Evolutionary conservation across 2,329 filamentous ascomycete species (phyloP).

Genomic region (Coniosporium tulheliwenetii): DNA sequence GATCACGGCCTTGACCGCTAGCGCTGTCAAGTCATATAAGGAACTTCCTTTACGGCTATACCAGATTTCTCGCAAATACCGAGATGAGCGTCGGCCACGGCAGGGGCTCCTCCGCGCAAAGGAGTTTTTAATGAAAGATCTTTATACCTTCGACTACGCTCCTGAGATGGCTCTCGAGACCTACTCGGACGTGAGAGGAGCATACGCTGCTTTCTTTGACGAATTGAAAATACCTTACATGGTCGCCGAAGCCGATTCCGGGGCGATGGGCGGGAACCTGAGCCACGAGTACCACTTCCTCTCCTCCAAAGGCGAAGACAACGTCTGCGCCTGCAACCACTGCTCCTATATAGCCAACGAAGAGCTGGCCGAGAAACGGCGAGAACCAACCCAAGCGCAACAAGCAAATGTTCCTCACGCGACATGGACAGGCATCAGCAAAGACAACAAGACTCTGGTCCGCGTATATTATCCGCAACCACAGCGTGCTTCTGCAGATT

Average conservation of each 20-base stretch:
- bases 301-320: slow-evolving; percentile 69
- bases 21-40: slow-evolving; percentile 65
- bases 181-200: slow-evolving; percentile 56
- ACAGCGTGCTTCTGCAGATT: too few relatives aligned
- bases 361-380: slow-evolving; percentile 49
- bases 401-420: too few relatives aligned
- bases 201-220: slow-evolving; percentile 64
- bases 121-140: slow-evolving; percentile 96
- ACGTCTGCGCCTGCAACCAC: slow-evolving; percentile 55
- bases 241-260: slow-evolving; percentile 79
- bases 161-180: slow-evolving; percentile 57
- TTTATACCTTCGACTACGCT: slow-evolving; percentile 82
- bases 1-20: slow-evolving; percentile 67
- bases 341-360: slow-evolving; percentile 77
- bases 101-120: slow-evolving; percentile 76
- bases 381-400: slow-evolving; percentile 3
- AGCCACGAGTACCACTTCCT: slow-evolving; percentile 93
- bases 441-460: slow-evolving; percentile 52
- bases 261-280: slow-evolving; percentile 84
- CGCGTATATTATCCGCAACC: slow-evolving; percentile 49
- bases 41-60: slow-evolving; percentile 76
- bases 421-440: slow-evolving; percentile 49
- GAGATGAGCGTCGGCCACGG: slow-evolving; percentile 78
- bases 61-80: slow-evolving; percentile 89
- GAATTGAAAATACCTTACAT: slow-evolving; percentile 73